Conservation (phyloP, 176 grass and related monocot genomes). For the Thinopyrum elongatum region DNA sequence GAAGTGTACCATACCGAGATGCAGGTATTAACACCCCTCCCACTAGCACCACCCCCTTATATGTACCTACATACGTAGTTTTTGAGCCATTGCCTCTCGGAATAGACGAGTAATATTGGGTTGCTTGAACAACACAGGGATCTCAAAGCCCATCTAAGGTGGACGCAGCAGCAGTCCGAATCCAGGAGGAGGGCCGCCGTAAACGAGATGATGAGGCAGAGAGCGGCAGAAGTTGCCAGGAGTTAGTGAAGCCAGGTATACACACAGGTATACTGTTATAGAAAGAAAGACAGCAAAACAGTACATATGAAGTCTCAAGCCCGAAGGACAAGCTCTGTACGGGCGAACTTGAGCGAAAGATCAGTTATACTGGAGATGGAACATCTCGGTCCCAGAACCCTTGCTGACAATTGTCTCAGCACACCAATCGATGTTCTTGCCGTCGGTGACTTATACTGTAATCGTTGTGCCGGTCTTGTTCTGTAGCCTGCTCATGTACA, state of each 20-base stretch:
- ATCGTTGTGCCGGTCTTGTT: not conserved
- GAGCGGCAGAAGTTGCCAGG: conserved; percentile 50
- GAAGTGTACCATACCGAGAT: conserved; percentile 65
- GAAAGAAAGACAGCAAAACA: not conserved
- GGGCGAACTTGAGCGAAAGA: not conserved
- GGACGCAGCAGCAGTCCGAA: conserved; percentile 60
- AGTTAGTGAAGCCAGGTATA: not conserved
- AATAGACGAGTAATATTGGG: not conserved
- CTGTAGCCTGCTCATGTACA: not conserved
- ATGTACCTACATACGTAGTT: not conserved
- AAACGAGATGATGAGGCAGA: conserved; percentile 86
- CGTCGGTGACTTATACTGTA: not conserved
- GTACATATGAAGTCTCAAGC: not conserved
- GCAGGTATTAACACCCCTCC: conserved; percentile 48
- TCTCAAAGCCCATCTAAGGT: conserved; percentile 44
- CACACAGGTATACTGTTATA: not conserved
- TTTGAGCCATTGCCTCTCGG: not conserved
- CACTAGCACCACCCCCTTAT: not conserved
- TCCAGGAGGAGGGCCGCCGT: conserved; percentile 73
- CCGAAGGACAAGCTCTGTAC: not conserved
- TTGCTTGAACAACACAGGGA: conserved; percentile 30
- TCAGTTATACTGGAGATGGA: not conserved
- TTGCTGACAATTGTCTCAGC: not conserved
- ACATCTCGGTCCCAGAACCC: not conserved
- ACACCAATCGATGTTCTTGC: not conserved